Evolutionary conservation across 768 basidiomycete genomes (phyloP).

Genomic region (Peribolospora kevripleyi): DNA sequence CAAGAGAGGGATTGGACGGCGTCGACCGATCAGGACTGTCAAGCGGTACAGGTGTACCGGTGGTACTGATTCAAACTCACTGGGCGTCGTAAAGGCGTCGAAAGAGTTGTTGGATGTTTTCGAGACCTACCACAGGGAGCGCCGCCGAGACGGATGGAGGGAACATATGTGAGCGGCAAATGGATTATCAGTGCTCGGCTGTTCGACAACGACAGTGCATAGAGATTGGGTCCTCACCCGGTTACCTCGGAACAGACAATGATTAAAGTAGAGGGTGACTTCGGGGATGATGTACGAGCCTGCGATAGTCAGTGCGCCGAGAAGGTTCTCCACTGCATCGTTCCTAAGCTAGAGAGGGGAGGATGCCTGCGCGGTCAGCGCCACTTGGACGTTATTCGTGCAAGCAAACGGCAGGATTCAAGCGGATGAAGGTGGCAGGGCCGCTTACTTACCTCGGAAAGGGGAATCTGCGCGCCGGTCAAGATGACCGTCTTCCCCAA

Average conservation of each 20-base stretch:
- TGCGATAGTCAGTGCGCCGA: slow-evolving; percentile 68
- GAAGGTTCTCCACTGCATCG: slow-evolving; percentile 76
- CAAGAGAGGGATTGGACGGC: slow-evolving; percentile 30
- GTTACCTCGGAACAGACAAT: slow-evolving; percentile 48
- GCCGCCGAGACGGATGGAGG: not conserved
- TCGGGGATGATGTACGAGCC: slow-evolving; percentile 77
- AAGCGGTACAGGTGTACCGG: slow-evolving; percentile 33
- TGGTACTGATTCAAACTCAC: not conserved
- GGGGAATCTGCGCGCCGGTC: slow-evolving; percentile 80
- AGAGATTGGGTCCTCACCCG: slow-evolving; percentile 7
- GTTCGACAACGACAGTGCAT: not conserved
- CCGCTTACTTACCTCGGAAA: slow-evolving; percentile 30
- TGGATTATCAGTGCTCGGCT: slow-evolving; percentile 9
- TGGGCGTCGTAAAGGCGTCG: slow-evolving; percentile 31
- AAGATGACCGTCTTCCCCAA: slow-evolving; percentile 64
- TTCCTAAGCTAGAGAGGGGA: slow-evolving; percentile 33
- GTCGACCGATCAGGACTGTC: slow-evolving; percentile 61
- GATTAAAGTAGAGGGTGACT: slow-evolving; percentile 51
- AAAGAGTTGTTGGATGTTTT: slow-evolving; percentile 43
- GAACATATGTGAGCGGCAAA: slow-evolving; percentile 3
- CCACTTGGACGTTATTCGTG: no score
- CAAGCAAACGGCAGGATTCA: no score
- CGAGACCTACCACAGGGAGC: not conserved
- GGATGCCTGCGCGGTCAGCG: no score
- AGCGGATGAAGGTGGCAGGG: no score